Base-by-base conservation (phyloP, 2,329 filamentous ascomycete species). In the Claviceps sp. region DNA sequence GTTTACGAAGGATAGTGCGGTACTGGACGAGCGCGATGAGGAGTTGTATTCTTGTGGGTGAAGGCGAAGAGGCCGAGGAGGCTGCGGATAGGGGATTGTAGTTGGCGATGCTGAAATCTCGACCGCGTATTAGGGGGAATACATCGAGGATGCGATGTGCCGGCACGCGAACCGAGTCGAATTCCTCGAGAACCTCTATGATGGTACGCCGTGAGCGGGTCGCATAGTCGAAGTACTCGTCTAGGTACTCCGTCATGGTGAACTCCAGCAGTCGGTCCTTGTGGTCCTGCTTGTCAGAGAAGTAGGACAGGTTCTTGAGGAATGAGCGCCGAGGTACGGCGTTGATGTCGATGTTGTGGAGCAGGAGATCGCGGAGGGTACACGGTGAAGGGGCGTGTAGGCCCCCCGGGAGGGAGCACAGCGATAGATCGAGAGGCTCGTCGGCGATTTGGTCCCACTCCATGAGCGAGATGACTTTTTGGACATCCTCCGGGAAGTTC, bases 161-260 rank as follows among this genome's bases (percentile, higher is more conserved):
- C 0, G 93, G 90, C 2, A 98, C 81, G 55, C 83, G 84, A 51
- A 97, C 85, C 0, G 80, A 84, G 43, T 85, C 78, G 60, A 98
- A 98, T 60, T 98, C 93, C 52, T 91, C 83, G 30, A 98, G 76
- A 3, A 95, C 85, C 67, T 98, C 93, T 5, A 98, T 72, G 53
- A 97, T 95, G 54, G 86, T 94, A 37, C 93, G 84, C 37, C 89
- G 84, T 0, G 91, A 87, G 8, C 93, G 82, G 0, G 90, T 90
- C 1, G 93, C 93, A 64, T 98, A 98, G 68, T 98, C 91, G 70
- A 88, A 97, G 52, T 95, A 84, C 60, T 98, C 93, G 59, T 97
- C 89, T 5, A 91, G 80, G 60, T 84, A 87, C 46, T 85, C 78
- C 0, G 88, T 81, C 60, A 85, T 79, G 1, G 82, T 83, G 60